Conservation (phyloP, 2,329 filamentous ascomycete species). For the Aureobasidium sp. region DNA sequence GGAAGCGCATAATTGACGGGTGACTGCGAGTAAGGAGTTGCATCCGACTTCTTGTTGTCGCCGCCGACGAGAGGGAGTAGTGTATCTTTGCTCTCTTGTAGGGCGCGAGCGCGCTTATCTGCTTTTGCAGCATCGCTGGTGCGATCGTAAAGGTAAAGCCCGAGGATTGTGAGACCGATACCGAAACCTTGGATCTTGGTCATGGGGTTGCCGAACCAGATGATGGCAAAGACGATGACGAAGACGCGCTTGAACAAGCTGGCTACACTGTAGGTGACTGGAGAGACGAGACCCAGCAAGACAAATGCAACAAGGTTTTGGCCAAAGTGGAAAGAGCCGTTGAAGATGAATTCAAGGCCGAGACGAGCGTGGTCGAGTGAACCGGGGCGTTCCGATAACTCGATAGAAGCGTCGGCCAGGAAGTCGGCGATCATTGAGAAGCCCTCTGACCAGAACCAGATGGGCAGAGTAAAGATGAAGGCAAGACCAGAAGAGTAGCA, state of each 20-base stretch:
- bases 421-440: slow-evolving; percentile 69
- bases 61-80: slow-evolving; percentile 52
- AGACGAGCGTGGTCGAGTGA: slow-evolving; percentile 55
- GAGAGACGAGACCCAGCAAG: slow-evolving; percentile 83
- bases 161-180: slow-evolving; percentile 81
- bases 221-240: slow-evolving; percentile 85
- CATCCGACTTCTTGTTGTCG: slow-evolving; percentile 25
- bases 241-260: slow-evolving; percentile 96
- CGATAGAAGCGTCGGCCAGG: slow-evolving; percentile 69
- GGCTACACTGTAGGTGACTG: slow-evolving; percentile 94
- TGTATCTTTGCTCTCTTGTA: slow-evolving; percentile 52
- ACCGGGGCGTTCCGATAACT: slow-evolving; percentile 67
- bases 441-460: slow-evolving; percentile 92
- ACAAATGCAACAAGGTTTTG: slow-evolving; percentile 95
- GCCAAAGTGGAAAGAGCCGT: slow-evolving; percentile 91
- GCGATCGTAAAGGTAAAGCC: slow-evolving; percentile 91
- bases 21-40: slow-evolving; percentile 19
- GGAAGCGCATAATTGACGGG: not conserved
- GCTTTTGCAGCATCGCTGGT: slow-evolving; percentile 82
- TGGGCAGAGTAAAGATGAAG: slow-evolving; percentile 76
- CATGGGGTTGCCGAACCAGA: slow-evolving; percentile 92
- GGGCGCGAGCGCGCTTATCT: slow-evolving; percentile 61
- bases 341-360: slow-evolving; percentile 85
- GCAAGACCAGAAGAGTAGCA: slow-evolving; percentile 96
- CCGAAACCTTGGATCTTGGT: slow-evolving; percentile 75